These are phyloP conservation scores for Aethionema arabicum DNA, from an alignment of 345 rosid species.

Conservation along the genomic window DNA sequence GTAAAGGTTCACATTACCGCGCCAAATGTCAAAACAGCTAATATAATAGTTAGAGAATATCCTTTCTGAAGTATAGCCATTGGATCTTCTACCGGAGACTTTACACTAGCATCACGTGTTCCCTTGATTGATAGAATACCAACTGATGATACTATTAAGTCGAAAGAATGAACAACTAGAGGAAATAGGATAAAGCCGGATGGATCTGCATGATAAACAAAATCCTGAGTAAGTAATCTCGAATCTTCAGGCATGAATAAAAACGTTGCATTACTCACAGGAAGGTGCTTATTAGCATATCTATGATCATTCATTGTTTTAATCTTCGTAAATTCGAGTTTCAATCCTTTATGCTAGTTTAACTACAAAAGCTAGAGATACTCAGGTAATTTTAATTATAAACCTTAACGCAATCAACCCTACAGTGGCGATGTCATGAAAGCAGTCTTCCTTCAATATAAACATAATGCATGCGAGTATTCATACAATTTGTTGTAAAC, in stretches of 20 bases:
- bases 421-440: slow-evolving; percentile 11
- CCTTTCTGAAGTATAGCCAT: slow-evolving; percentile 98
- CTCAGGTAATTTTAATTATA: slow-evolving; percentile 3
- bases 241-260: neutral
- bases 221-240: neutral
- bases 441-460: slow-evolving; percentile 15
- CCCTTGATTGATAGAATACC: slow-evolving; percentile 92
- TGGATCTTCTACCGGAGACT: slow-evolving; percentile 85
- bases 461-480: neutral
- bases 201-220: slow-evolving; percentile 67
- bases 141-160: slow-evolving; percentile 82
- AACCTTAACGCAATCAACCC: neutral
- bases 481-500: slow-evolving; percentile 2
- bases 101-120: slow-evolving; percentile 69
- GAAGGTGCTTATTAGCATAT: slow-evolving; percentile 5
- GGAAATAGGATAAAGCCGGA: slow-evolving; percentile 99
- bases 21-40: slow-evolving; percentile 85
- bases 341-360: slow-evolving; percentile 9
- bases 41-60: slow-evolving; percentile 77
- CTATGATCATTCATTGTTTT: slow-evolving; percentile 1
- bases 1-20: slow-evolving; percentile 53
- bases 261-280: neutral
- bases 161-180: slow-evolving; percentile 96
- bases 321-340: slow-evolving; percentile 4
- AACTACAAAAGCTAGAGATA: slow-evolving; percentile 12